phyloP scores from a whole-genome alignment of 2,329 filamentous ascomycete species.

The Coleophoma crateriformis region DNA sequence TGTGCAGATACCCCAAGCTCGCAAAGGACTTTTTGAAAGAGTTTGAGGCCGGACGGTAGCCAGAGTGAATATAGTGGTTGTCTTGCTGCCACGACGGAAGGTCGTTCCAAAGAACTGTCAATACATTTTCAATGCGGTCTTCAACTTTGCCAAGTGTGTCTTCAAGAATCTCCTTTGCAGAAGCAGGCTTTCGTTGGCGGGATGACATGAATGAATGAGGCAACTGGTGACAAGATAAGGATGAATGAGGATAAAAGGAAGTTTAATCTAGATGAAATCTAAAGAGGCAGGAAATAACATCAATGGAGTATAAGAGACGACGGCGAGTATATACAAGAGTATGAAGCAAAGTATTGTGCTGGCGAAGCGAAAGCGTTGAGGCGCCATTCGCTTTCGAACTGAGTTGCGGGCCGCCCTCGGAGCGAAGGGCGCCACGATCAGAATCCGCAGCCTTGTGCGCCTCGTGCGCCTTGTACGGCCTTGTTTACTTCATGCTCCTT shows the following conservation, averaged over 20 bases:
- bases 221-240: background rate
- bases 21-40: conserved; percentile 54
- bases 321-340: too few relatives aligned
- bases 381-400: too few relatives aligned
- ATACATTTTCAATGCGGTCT: conserved; percentile 28
- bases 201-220: conserved; percentile 14
- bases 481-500: too few relatives aligned
- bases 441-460: too few relatives aligned
- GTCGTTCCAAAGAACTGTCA: conserved; percentile 44
- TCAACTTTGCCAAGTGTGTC: conserved; percentile 18
- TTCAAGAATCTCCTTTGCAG: conserved; percentile 14
- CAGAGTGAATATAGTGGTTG: conserved; percentile 63
- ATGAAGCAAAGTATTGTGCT: too few relatives aligned
- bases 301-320: too few relatives aligned
- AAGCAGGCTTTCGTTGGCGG: conserved; percentile 18
- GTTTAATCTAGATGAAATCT: background rate
- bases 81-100: conserved; percentile 51
- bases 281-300: too few relatives aligned
- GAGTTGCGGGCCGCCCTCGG: too few relatives aligned
- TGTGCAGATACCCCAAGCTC: conserved; percentile 59
- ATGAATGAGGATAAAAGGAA: background rate
- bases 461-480: too few relatives aligned
- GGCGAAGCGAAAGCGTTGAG: too few relatives aligned
- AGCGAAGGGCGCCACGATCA: too few relatives aligned
- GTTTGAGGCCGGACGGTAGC: conserved; percentile 58